Percentiles rank a stretch among this genome's conserved stretches.
phyloP scores from a whole-genome alignment of 345 rosid species.

The Euclidium syriacum region DNA sequence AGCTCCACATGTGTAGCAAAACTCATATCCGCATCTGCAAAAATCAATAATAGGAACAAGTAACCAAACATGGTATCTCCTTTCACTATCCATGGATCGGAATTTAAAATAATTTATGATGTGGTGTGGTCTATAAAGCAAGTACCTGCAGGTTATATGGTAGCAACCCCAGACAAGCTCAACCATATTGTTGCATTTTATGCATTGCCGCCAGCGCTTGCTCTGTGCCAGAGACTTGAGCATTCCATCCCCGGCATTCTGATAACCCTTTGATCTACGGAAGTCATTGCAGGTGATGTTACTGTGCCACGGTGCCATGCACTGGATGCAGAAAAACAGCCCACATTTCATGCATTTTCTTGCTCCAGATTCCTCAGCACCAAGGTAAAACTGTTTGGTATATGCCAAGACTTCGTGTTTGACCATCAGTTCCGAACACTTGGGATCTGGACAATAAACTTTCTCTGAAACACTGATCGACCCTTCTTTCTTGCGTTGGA shows the following conservation, averaged over 20 bases:
- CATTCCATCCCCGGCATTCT: conserved; percentile 43
- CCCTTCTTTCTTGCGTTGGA: conserved; percentile 57
- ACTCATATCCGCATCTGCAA: conserved; percentile 50
- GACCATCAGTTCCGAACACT: conserved; percentile 74
- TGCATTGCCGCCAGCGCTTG: conserved; percentile 48
- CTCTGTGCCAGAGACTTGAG: conserved; percentile 42
- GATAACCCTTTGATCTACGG: conserved; percentile 38
- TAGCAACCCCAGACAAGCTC: conserved; percentile 52
- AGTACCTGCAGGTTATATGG: conserved; percentile 52
- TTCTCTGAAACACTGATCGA: conserved; percentile 54
- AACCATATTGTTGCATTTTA: conserved; percentile 45
- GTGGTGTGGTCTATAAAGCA: no score
- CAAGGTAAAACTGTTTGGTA: conserved; percentile 29
- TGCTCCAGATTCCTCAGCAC: conserved; percentile 31
- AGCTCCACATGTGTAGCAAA: conserved; percentile 65
- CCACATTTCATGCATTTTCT: conserved; percentile 64
- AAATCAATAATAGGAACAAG: background rate
- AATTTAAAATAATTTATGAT: background rate
- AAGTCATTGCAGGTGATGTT: conserved; percentile 40
- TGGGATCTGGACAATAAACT: conserved; percentile 73
- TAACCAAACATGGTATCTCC: background rate
- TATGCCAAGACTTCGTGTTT: conserved; percentile 41
- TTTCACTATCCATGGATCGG: background rate
- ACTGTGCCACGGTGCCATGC: conserved; percentile 82
- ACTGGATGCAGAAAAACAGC: conserved; percentile 50